phyloP scores from a whole-genome alignment of 768 basidiomycete species.

The Cantharellus cinnabarinus region DNA sequence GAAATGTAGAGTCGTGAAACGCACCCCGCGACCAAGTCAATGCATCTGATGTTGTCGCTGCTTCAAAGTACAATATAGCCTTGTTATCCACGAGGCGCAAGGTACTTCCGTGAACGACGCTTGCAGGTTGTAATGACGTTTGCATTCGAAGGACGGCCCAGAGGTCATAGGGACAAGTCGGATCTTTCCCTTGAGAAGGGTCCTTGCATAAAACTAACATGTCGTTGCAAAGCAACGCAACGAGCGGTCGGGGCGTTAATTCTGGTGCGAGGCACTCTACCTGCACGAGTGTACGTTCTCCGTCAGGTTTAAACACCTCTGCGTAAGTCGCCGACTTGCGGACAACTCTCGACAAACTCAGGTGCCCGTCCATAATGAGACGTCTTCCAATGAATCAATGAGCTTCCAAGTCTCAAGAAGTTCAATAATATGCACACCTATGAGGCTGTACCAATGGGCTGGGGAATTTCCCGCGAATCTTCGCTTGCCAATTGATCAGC shows the following conservation, averaged over 20 bases:
- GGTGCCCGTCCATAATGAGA: slow-evolving; percentile 78
- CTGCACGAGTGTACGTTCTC: slow-evolving; percentile 62
- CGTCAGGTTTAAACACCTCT: slow-evolving; percentile 58
- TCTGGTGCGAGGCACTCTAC: slow-evolving; percentile 83
- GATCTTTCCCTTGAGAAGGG: slow-evolving; percentile 62
- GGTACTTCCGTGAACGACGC: slow-evolving; percentile 71
- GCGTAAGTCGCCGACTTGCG: slow-evolving; percentile 66
- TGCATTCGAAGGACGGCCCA: slow-evolving; percentile 96
- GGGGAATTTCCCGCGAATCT: slow-evolving; percentile 81
- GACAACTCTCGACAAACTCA: slow-evolving; percentile 76
- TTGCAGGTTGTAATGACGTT: slow-evolving; percentile 74
- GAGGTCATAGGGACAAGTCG: slow-evolving; percentile 58
- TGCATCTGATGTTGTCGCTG: slow-evolving; percentile 64
- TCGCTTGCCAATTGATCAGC: slow-evolving; percentile 74
- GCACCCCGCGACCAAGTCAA: slow-evolving; percentile 80
- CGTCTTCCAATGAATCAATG: slow-evolving; percentile 27
- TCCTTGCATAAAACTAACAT: slow-evolving; percentile 81
- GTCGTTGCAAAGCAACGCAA: slow-evolving; percentile 83
- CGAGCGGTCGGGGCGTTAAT: slow-evolving; percentile 52
- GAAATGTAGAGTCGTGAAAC: slow-evolving; percentile 6
- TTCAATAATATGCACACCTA: slow-evolving; percentile 29
- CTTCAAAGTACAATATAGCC: slow-evolving; percentile 77
- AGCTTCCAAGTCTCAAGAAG: background rate
- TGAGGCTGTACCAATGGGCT: slow-evolving; percentile 98
- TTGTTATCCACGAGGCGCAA: slow-evolving; percentile 83